Evolutionary conservation across 768 basidiomycete genomes (phyloP), one percentile per base, ranked within the genome.

Genomic region (Cyclocybe cylindracea): DNA sequence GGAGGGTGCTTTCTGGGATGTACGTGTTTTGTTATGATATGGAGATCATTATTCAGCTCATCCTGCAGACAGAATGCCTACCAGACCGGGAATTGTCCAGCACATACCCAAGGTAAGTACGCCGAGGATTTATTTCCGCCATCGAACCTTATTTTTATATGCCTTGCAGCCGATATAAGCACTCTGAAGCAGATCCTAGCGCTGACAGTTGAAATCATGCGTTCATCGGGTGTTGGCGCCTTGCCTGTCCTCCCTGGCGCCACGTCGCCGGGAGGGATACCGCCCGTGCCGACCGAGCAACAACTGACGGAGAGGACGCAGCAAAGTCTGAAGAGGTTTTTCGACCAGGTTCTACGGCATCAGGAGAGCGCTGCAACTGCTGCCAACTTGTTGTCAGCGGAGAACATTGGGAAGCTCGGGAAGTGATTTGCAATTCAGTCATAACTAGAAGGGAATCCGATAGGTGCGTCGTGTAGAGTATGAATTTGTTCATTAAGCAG

Each of bases 211-310:
- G 78, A 84, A 8, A 54, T 77, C 32, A 68, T 88, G 54, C 74
- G 78, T 2, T 74, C 80, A 46, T 78, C 80, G 0, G 87, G 87
- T n/a, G 77, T 88, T 13, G 87, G 86, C 2, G 85, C 83, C 1
- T 74, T 86, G 42, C 86, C 87, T 1, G 56, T 84, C 8, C 65
- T 79, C 4, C 68, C 70, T 11, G 54, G 65, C 0, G 61, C 70
- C 10, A 37, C 44, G 8, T n/a, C 44, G 7, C 11, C 29, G 10
- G 16, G 33, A 9, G 16, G 47, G 7, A 39, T 50, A 7, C 37
- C 53, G 1, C 33, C 46, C 4, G 53, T 48, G 10, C 80, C 75
- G 1, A 73, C 68, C 0, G 83, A 83, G 59, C 73, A 77, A 7
- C 69, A 78, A 51, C 64, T 84, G 18, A 61, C 82, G 9, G 60